Percentiles rank a stretch among this genome's conserved stretches.
Evolutionary conservation across 108 stramenopile species (phyloP).

Genomic region (Poteriospumella lacustris): DNA sequence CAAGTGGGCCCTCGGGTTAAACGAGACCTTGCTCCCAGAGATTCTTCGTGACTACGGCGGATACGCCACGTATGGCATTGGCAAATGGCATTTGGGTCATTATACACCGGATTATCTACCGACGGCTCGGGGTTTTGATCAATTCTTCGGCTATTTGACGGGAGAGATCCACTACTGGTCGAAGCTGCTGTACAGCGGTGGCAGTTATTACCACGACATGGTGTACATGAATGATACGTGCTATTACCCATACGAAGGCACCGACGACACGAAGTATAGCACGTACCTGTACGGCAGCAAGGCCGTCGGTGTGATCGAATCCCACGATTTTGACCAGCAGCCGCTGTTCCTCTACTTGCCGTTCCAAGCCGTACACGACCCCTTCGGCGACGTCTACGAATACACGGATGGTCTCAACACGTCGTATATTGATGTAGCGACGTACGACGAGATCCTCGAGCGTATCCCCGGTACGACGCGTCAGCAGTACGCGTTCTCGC

Average conservation of each 20-base stretch:
- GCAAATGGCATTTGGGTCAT: slow-evolving; percentile 74
- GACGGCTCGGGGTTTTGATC: slow-evolving; percentile 68
- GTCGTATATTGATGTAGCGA: slow-evolving; percentile 19
- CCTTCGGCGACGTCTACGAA: slow-evolving; percentile 36
- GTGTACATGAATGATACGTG: background rate
- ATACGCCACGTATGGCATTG: slow-evolving; percentile 66
- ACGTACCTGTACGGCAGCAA: slow-evolving; percentile 41
- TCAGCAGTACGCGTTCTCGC: slow-evolving; percentile 11
- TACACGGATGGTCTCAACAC: slow-evolving; percentile 32
- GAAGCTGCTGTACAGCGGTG: slow-evolving; percentile 28
- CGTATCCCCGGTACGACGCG: slow-evolving; percentile 42
- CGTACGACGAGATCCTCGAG: slow-evolving; percentile 37
- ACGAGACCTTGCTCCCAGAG: slow-evolving; percentile 34
- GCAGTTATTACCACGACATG: background rate
- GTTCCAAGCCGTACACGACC: slow-evolving; percentile 43
- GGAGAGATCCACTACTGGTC: slow-evolving; percentile 58
- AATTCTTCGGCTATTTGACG: slow-evolving; percentile 62
- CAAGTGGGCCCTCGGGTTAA: slow-evolving; percentile 32
- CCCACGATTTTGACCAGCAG: slow-evolving; percentile 33
- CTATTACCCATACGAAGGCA: slow-evolving; percentile 22
- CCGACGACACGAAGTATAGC: slow-evolving; percentile 26
- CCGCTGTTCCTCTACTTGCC: slow-evolving; percentile 45
- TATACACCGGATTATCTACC: slow-evolving; percentile 51
- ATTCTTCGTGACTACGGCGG: slow-evolving; percentile 42
- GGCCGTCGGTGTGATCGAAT: slow-evolving; percentile 29